These are phyloP conservation scores for Stagonosporopsis chrysanthemi DNA, from an alignment of 2,329 filamentous ascomycete species.

Conservation along the genomic window DNA sequence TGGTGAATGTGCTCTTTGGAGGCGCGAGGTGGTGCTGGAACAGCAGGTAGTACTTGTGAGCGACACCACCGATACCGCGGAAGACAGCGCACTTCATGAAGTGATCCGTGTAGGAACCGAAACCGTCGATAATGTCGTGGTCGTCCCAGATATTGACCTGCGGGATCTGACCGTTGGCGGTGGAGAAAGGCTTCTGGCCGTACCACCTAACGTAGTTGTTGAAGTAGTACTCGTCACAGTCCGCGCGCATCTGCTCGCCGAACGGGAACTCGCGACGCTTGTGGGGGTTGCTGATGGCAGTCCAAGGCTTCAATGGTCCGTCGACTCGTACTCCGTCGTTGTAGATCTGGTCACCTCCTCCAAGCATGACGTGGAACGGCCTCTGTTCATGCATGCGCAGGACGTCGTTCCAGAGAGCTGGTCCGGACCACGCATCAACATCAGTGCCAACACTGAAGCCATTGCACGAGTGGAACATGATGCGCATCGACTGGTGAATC, in stretches of 20 bases:
- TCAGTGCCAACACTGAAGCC: conserved; percentile 73
- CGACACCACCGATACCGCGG: conserved; percentile 68
- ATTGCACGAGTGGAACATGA: conserved; percentile 75
- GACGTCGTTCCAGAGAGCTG: conserved; percentile 70
- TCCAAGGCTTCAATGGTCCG: conserved; percentile 77
- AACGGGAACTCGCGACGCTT: conserved; percentile 68
- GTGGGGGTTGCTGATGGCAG: conserved; percentile 65
- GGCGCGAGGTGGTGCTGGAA: conserved; percentile 83
- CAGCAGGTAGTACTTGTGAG: conserved; percentile 67
- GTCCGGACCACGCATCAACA: conserved; percentile 67
- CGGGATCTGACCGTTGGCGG: conserved; percentile 67
- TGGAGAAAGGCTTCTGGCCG: conserved; percentile 68
- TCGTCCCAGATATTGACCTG: conserved; percentile 73
- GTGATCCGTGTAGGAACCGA: conserved; percentile 70
- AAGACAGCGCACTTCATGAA: conserved; percentile 73
- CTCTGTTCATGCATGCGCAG: conserved; percentile 65
- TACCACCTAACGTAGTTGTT: conserved; percentile 73
- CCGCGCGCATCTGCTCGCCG: conserved; percentile 67
- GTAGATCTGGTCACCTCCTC: conserved; percentile 88
- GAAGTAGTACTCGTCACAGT: conserved; percentile 69
- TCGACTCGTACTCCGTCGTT: conserved; percentile 81
- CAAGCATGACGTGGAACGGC: conserved; percentile 76
- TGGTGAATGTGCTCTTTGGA: conserved; percentile 84
- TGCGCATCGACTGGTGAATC: conserved; percentile 69
- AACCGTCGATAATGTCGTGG: conserved; percentile 72